Conservation (phyloP, 352 stramenopile species). For the Phytophthora pseudosyringae region DNA sequence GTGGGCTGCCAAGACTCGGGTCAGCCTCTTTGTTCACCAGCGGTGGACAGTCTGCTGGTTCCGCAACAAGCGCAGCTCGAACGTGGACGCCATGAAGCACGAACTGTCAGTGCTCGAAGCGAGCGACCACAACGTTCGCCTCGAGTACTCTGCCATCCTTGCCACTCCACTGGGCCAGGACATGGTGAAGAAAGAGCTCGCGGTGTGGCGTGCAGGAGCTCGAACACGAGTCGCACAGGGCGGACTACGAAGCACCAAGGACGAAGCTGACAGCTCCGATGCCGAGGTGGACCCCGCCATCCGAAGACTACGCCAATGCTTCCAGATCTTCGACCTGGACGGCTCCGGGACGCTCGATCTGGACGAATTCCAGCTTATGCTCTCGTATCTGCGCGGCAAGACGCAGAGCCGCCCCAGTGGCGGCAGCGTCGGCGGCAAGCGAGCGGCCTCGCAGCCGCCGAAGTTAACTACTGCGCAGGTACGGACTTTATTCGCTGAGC, state of each 20-base stretch:
- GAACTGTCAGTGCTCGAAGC: conserved; percentile 37
- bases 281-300: conserved; percentile 6
- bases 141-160: conserved; percentile 43
- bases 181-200: conserved; percentile 46
- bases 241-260: neutral
- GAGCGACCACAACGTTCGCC: conserved; percentile 28
- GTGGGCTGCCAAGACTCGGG: conserved; percentile 51
- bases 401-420: conserved; percentile 3
- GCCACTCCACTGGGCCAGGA: conserved; percentile 38
- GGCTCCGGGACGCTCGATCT: conserved; percentile 52
- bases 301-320: conserved; percentile 46
- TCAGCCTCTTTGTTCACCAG: conserved; percentile 52
- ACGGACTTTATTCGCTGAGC: conserved; percentile 46
- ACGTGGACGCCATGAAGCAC: conserved; percentile 31
- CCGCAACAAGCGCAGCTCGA: conserved; percentile 32
- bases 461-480: conserved; percentile 44
- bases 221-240: conserved; percentile 5
- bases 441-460: conserved; percentile 1
- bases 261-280: neutral
- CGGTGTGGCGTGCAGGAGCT: conserved; percentile 29
- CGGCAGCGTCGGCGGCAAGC: conserved; percentile 6
- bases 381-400: conserved; percentile 49
- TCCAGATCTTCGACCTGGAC: conserved; percentile 56
- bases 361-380: conserved; percentile 58
- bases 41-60: conserved; percentile 47